Base-by-base conservation (phyloP, 192 early-diverging fungal species). In the Backusella australiensis region DNA sequence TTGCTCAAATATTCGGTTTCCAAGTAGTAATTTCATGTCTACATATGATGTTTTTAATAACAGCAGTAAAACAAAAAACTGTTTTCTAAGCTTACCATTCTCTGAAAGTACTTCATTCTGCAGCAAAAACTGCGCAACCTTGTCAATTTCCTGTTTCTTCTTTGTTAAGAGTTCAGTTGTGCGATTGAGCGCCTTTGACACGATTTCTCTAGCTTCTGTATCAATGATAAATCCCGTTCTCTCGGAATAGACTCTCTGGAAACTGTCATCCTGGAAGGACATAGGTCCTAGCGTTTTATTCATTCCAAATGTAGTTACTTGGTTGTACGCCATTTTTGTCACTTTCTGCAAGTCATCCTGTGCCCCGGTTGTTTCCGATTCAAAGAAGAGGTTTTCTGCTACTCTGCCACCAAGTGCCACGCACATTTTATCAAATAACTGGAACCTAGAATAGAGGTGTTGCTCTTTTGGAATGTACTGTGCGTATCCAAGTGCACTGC, bases 391-490 rank as follows among this genome's bases (percentile, higher is more conserved):
- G 77, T 94, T 83, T 83, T 98, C 97, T 1, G 96, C 46, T 93
- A 91, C 93, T 34, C 93, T 90, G 0, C 94, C 94, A 38, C 93
- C 94, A 34, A 95, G 86, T 26, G 93, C 90, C 93, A 96, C 94
- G 79, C 93, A 94, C 92, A 94, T 94, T 72, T 92, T 88, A 87
- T 99, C 98, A 73, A 93, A 82, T 76, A 99, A 87, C 81, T 97
- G 95, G 39, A 90, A 89, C 5, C 91, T 95, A 35, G 96, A 97
- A 82, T 98, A 95, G 78, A 99, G 83, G 79, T 96, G 95, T 86
- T 97, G 92, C 79, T 99, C 98, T 83, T 97, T 96, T 72, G 98
- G 98, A 77, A 99, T 81, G 83, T 98, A 99, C 85, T 99, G 98
- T 65, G 98, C 98, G 86, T 99, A 99, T 15, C 98, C 98, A 19